These are phyloP conservation scores for Flaveria trinervia DNA, from an alignment of 129 eudicot genomes.

Conservation along the genomic window DNA sequence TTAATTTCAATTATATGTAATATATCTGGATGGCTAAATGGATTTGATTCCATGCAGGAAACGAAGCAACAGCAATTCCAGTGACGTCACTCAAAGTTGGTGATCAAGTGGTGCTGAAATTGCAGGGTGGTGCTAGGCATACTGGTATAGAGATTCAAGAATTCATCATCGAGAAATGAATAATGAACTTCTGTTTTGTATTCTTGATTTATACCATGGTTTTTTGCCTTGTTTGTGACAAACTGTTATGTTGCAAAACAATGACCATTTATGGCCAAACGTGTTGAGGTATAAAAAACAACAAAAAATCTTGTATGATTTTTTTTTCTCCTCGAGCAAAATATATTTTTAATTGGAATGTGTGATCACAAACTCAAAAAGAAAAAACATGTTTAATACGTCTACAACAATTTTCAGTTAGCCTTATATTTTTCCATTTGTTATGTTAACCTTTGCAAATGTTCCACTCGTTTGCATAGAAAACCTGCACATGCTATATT, in stretches of 20 bases:
- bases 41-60: slow-evolving; percentile 29
- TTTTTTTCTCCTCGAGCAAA: too few species aligned
- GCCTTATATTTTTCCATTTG: too few species aligned
- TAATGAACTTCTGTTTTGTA: background rate
- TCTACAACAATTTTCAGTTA: too few species aligned
- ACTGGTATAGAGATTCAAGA: slow-evolving; percentile 90
- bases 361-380: too few species aligned
- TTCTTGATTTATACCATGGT: background rate
- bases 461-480: too few species aligned
- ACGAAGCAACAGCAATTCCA: slow-evolving; percentile 54
- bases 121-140: slow-evolving; percentile 92
- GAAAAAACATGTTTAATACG: too few species aligned
- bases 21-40: slow-evolving; percentile 1
- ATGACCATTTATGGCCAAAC: background rate
- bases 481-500: too few species aligned
- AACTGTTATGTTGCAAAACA: too few species aligned
- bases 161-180: slow-evolving; percentile 83
- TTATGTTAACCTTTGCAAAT: too few species aligned
- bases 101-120: slow-evolving; percentile 74
- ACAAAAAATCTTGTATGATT: too few species aligned
- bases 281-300: background rate
- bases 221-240: background rate
- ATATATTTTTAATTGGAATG: too few species aligned
- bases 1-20: background rate
- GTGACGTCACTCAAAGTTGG: slow-evolving; percentile 88